These are phyloP conservation scores for Zygoascus hellenicus DNA, from an alignment of 1,139 yeast genomes.

Conservation along the genomic window DNA sequence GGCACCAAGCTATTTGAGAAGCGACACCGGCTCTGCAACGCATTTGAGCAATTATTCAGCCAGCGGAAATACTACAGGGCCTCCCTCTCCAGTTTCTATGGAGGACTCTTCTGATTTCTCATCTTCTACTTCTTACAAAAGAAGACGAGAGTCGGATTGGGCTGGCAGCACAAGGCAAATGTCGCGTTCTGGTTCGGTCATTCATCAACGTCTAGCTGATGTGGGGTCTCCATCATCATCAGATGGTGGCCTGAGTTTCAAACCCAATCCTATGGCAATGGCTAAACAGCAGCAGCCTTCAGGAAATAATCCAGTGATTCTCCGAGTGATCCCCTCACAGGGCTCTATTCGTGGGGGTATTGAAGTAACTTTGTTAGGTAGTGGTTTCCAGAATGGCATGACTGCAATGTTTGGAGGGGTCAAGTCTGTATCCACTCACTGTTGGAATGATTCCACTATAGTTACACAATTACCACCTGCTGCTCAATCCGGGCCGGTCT, in stretches of 20 bases:
- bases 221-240: slow-evolving; percentile 19
- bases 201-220: slow-evolving; percentile 8
- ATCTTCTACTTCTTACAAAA: slow-evolving; percentile 20
- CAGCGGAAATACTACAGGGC: slow-evolving; percentile 11
- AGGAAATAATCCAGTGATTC: slow-evolving; percentile 37
- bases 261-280: slow-evolving; percentile 1
- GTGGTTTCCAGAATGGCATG: slow-evolving; percentile 77
- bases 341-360: slow-evolving; percentile 96
- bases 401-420: slow-evolving; percentile 81
- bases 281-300: neutral
- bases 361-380: slow-evolving; percentile 84
- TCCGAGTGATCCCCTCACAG: slow-evolving; percentile 86
- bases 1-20: slow-evolving; percentile 1
- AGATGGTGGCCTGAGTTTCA: slow-evolving; percentile 14
- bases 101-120: slow-evolving; percentile 27
- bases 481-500: slow-evolving; percentile 79
- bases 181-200: neutral
- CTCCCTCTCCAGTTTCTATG: slow-evolving; percentile 26
- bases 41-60: slow-evolving; percentile 8
- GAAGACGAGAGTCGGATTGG: slow-evolving; percentile 26
- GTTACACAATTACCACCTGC: slow-evolving; percentile 94
- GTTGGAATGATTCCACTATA: slow-evolving; percentile 93
- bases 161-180: slow-evolving; percentile 9
- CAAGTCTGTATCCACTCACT: slow-evolving; percentile 80
- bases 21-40: neutral